Base-by-base conservation (phyloP, 371 early-diverging fungal species). In the Circinella minor region DNA sequence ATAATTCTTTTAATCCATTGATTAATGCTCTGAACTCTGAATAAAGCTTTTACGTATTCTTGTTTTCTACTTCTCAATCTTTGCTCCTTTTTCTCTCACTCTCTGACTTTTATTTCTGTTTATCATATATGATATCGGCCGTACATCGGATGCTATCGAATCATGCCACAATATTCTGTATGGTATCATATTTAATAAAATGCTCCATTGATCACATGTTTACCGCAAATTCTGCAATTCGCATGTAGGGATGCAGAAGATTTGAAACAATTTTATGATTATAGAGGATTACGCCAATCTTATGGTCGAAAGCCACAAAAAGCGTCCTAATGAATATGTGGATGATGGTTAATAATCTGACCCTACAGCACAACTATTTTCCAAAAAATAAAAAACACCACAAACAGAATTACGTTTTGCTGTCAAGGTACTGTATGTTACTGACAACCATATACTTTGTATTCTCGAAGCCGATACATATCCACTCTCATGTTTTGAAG, bases 101-200 rank as follows among this genome's bases (percentile, higher is more conserved):
- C n/a, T n/a, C n/a, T n/a, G n/a, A n/a, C n/a, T n/a, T n/a, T n/a
- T n/a, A n/a, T n/a, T n/a, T n/a, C n/a, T n/a, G n/a, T n/a, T n/a
- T n/a, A n/a, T n/a, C n/a, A n/a, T n/a, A n/a, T n/a, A n/a, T n/a
- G n/a, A n/a, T n/a, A 14, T n/a, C 11, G 6, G 46, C 37, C 3
- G 63, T 4, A 62, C 63, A 14, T 36, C 63, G 9, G 43, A 62
- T n/a, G 63, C 63, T 15, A 38, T 62, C 4, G 63, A 62, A 62
- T 7, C 63, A 20, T 62, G 4, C 18, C 63, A 62, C 10, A 37
- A 62, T 62, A 43, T 62, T 36, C 63, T 62, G 0, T 62, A 62
- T 62, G 15, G 63, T 10, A 3, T 62, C 63, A 62, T 62, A 13
- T 20, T 43, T n/a, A n/a, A 15, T 0, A 43, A 36, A n/a, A 62